Evolutionary conservation across 805 yeast genomes (phyloP), one percentile per base, ranked within the genome.

Genomic region (Jamesozyma gamospora): DNA sequence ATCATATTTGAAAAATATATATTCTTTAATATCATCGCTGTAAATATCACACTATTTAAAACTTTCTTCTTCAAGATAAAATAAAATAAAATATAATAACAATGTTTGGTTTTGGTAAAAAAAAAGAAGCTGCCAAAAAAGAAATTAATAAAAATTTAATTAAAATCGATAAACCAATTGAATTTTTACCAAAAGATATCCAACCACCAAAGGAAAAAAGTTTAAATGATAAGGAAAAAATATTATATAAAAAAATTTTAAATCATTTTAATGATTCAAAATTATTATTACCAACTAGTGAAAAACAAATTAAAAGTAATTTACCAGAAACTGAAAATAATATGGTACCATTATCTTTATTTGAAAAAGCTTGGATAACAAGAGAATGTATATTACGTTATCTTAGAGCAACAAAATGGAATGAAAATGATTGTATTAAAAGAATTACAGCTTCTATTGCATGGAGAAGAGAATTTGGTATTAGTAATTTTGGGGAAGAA

Each of bases 401-500:
- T 58, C 65, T 90, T 40, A 73, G 96, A 41, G 99, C 98, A 18
- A 82, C 96, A 18, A 90, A 86, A 59, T 92, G 98, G 98, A 70
- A 73, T 25, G 70, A 70, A 1, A 62, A 70, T 24, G 84, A 80
- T 11, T 83, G 94, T 30, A 79, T 78, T 36, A 71, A 72, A 40
- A 74, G 98, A 53, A 68, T 92, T 10, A 81, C 77, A 48, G 74
- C 75, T 17, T 80, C 97, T 0, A 49, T 92, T 16, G 79, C 84
- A 3, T 92, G 98, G 98, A 77, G 98, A 66, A 77, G 96, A 50
- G 90, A 83, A 49, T 88, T 87, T 56, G 96, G 96, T 18, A 79
- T 82, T 28, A 60, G 70, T 32, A 45, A 54, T 18, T 32, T 60
- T 49, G 72, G 60, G 17, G 75, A 69, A 44, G 78, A 70, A 41